Base-by-base conservation (phyloP, 495 filamentous ascomycete genomes). In the Letharia lupina region DNA sequence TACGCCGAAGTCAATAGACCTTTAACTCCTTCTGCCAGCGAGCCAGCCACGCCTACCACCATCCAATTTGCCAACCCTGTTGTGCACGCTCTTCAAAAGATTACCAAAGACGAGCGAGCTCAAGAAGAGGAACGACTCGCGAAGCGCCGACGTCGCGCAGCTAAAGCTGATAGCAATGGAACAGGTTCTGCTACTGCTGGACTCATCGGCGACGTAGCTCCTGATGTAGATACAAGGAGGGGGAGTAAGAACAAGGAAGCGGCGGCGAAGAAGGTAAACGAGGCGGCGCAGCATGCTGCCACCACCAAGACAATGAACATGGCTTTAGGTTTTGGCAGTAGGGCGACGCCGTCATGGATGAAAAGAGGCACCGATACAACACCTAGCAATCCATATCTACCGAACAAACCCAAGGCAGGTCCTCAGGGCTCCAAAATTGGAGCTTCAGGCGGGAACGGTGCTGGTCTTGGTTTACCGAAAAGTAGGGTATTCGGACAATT, bases 211-310 rank as follows among this genome's bases (percentile, higher is more conserved):
- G 80, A 82, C 16, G 68, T 73, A 42, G 75, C 80, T 3, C 76
- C 82, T 18, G 78, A 75, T 31, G 62, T 81, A 15, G 83, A 84
- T 62, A 67, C 76, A 58, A 81, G 80, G 62, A 87, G 86, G 69
- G 82, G 83, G 67, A 83, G 83, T 63, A 80, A 82, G 35, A 81
- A 73, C 69, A 86, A 84, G 67, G 68, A 79, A 60, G 73, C 77
- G 31, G 81, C 83, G 54, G 74, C 78, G 18, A 80, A 79, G 61
- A 65, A 58, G 40, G 76, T 76, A 48, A 82, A 72, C 60, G 82
- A 83, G 66, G 79, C 77, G 5, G 76, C 79, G 57, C 80, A 82
- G 60, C 81, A 83, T 64, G 64, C 62, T 50, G 66, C 66, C 18
- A 70, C 73, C 3, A 75, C 69, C 40, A 65, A 68, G 35, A 72